Evolutionary conservation across 2,329 filamentous ascomycete genomes (phyloP).

Genomic region (Macroventuria anomochaeta): DNA sequence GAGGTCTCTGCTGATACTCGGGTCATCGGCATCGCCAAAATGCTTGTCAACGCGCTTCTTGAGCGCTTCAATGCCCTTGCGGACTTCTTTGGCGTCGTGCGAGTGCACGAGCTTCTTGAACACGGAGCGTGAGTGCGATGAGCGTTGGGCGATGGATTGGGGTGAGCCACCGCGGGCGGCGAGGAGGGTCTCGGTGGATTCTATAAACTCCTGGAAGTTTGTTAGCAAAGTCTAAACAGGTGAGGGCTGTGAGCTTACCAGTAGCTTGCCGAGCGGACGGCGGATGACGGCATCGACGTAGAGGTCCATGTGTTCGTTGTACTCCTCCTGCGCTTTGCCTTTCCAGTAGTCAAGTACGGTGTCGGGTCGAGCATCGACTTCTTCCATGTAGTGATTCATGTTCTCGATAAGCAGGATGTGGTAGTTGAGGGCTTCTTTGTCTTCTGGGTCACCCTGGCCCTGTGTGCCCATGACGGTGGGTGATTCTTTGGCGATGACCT

Average conservation of each 20-base stretch:
- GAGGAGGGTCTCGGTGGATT: slow-evolving; percentile 79
- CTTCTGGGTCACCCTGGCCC: slow-evolving; percentile 70
- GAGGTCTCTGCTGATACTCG: slow-evolving; percentile 65
- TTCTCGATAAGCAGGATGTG: slow-evolving; percentile 98
- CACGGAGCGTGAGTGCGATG: slow-evolving; percentile 79
- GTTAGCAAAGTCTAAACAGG: slow-evolving; percentile 16
- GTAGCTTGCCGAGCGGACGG: slow-evolving; percentile 83
- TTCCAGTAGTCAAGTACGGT: slow-evolving; percentile 84
- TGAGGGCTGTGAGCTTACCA: slow-evolving; percentile 53
- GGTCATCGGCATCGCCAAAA: slow-evolving; percentile 87
- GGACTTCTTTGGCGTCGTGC: slow-evolving; percentile 83
- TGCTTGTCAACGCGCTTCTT: slow-evolving; percentile 96
- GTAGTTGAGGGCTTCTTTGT: slow-evolving; percentile 96
- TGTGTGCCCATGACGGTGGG: slow-evolving; percentile 62
- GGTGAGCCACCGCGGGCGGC: slow-evolving; percentile 61
- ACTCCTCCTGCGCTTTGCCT: slow-evolving; percentile 76
- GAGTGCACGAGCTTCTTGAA: slow-evolving; percentile 85
- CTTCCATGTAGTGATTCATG: slow-evolving; percentile 96
- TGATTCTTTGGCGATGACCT: slow-evolving; percentile 83
- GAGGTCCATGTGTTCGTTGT: slow-evolving; percentile 83
- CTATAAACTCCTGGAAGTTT: slow-evolving; percentile 72
- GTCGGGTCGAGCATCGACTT: slow-evolving; percentile 77
- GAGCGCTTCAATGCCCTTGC: slow-evolving; percentile 87
- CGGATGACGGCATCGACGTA: slow-evolving; percentile 90
- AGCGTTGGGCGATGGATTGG: slow-evolving; percentile 73